Base-by-base conservation (phyloP, 2,329 filamentous ascomycete species). In the Ophiostoma triangulosporum region DNA sequence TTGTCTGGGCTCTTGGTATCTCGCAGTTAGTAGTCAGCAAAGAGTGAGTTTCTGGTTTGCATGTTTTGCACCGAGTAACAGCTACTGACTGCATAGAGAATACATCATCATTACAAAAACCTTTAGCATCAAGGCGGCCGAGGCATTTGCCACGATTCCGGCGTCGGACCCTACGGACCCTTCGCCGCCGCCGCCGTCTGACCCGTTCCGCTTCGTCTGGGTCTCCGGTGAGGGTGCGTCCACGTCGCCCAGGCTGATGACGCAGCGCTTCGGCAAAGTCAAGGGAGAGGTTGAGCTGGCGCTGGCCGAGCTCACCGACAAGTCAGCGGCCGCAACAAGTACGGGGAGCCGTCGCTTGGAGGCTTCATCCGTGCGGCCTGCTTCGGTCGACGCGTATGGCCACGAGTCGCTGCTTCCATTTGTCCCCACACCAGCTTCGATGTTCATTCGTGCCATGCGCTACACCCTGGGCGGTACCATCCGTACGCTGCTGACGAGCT, bases 1-100 rank as follows among this genome's bases (percentile, higher is more conserved):
- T 80, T 56, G 81, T 89, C 1, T 90, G 86, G 86, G 84, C 86
- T 0, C 70, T 84, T 46, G 85, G 86, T 0, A 79, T 82, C 48
- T 80, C 76, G 57, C 76, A 81, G 61, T 78, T 65, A 11, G 68
- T 74, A 38, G 82, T 86, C 7, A 63, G 63, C 54, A 78, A 77
- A 56, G 77, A 83, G 75, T 82, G 61, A 56, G 74, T 43, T 24
- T 12, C 5, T 29, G 15, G 8, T 26, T 52, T 43, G 12, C n/a
- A 4, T 24, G 20, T 11, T 20, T 33, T 38, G 26, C 20, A 46
- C 5, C 22, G n/a, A n/a, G n/a, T n/a, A n/a, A n/a, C 6, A n/a
- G 9, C 20, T 14, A 9, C 43, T 51, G 22, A 48, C 29, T 4
- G 2, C 11, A 52, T 52, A 73, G 73, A 12, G 75, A 85, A 49